Percentiles rank a stretch among this genome's conserved stretches.
These are phyloP conservation scores for Theileria annulata DNA, from an alignment of 169 alveolate genomes.

Conservation along the genomic window DNA sequence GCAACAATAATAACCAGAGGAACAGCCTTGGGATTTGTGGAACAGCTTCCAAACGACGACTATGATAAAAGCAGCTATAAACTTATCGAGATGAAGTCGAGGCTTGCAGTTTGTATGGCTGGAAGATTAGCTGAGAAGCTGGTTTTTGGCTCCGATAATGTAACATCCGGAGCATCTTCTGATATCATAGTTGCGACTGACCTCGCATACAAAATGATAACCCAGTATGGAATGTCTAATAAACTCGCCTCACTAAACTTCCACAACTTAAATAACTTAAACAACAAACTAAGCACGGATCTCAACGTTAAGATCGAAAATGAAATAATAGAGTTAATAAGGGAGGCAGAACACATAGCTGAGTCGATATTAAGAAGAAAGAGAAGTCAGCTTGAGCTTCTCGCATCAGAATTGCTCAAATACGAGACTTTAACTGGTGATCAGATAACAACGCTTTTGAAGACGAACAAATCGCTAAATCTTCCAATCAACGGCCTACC, in stretches of 20 bases:
- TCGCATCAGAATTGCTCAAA: slow-evolving; percentile 79
- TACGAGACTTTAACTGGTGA: slow-evolving; percentile 85
- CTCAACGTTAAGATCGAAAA: slow-evolving; percentile 71
- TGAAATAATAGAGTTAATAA: slow-evolving; percentile 76
- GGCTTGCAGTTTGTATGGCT: slow-evolving; percentile 94
- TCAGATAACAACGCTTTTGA: slow-evolving; percentile 60
- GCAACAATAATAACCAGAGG: slow-evolving; percentile 95
- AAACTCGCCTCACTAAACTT: slow-evolving; percentile 81
- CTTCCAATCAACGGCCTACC: background rate
- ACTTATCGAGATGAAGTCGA: slow-evolving; percentile 86
- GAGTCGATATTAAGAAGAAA: slow-evolving; percentile 78
- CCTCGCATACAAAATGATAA: slow-evolving; percentile 85
- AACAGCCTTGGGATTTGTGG: slow-evolving; percentile 89
- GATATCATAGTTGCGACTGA: slow-evolving; percentile 88
- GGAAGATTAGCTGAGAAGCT: slow-evolving; percentile 94
- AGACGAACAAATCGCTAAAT: slow-evolving; percentile 2
- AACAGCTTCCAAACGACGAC: slow-evolving; percentile 74
- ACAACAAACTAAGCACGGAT: slow-evolving; percentile 68
- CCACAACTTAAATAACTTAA: slow-evolving; percentile 58
- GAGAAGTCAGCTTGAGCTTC: slow-evolving; percentile 71
- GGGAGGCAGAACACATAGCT: slow-evolving; percentile 78
- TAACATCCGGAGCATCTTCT: slow-evolving; percentile 91
- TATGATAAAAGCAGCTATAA: slow-evolving; percentile 84
- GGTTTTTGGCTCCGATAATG: slow-evolving; percentile 86
- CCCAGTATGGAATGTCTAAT: slow-evolving; percentile 91